phyloP scores from a whole-genome alignment of 306 rosid genomes.

The Argentina anserina region DNA sequence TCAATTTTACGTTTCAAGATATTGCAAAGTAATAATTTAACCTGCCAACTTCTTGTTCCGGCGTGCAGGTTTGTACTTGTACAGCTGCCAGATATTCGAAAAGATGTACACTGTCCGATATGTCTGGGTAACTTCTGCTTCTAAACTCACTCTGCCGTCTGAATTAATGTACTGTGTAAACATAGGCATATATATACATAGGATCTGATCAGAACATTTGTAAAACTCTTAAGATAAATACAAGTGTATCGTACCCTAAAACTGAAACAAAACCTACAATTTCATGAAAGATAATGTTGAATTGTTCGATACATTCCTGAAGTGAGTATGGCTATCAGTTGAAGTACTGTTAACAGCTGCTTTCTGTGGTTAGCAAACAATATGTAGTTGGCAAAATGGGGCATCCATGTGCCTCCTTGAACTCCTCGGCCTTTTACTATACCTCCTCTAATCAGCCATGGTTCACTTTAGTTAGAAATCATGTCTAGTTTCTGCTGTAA shows the following conservation, averaged over 20 bases:
- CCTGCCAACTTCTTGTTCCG: conserved; percentile 19
- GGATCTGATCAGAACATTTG: background rate
- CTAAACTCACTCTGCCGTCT: conserved; percentile 26
- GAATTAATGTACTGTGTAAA: background rate
- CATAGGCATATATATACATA: background rate
- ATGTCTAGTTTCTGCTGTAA: background rate
- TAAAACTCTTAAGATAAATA: background rate
- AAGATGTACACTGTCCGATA: conserved; percentile 94
- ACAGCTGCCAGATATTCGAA: conserved; percentile 62
- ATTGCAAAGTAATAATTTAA: conserved; percentile 18
- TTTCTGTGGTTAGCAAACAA: background rate
- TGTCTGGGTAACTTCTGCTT: conserved; percentile 72
- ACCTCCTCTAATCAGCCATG: background rate
- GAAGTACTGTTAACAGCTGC: background rate
- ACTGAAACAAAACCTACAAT: background rate
- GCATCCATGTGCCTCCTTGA: background rate
- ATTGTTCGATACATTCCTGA: background rate
- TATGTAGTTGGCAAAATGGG: background rate
- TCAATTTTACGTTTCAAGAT: background rate
- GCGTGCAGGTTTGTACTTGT: conserved; percentile 59
- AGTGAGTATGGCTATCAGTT: background rate
- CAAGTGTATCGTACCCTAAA: background rate
- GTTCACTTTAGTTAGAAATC: background rate
- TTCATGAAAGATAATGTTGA: background rate
- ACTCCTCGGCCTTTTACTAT: background rate